phyloP scores from a whole-genome alignment of 345 rosid genomes.

The Brassica carinata region DNA sequence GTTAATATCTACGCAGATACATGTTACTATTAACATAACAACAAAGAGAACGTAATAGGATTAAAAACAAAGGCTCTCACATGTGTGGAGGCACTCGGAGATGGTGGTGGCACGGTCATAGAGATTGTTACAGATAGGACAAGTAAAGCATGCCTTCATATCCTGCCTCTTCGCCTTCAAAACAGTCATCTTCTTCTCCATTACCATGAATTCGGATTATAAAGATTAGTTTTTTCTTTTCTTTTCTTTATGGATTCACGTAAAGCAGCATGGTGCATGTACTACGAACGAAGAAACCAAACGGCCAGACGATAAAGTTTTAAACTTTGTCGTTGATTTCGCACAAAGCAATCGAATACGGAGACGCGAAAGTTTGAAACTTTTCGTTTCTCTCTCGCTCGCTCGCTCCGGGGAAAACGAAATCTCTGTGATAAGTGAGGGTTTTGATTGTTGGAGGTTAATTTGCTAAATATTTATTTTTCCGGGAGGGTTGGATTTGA shows the following conservation, averaged over 20 bases:
- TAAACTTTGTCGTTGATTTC: neutral
- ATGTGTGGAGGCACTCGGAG: slow-evolving; percentile 30
- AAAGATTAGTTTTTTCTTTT: neutral
- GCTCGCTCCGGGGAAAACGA: neutral
- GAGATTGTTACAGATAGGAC: slow-evolving; percentile 23
- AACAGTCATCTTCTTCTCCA: neutral
- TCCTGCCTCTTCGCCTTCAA: neutral
- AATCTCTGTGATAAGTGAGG: slow-evolving; percentile 11
- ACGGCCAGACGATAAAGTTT: neutral
- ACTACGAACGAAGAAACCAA: slow-evolving; percentile 3
- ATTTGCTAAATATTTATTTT: neutral
- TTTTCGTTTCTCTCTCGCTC: slow-evolving; percentile 4
- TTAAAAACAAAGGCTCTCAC: slow-evolving; percentile 12
- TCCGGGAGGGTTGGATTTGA: neutral
- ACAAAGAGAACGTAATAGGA: neutral
- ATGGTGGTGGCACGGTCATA: slow-evolving; percentile 21
- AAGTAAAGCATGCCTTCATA: neutral
- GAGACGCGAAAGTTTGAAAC: neutral
- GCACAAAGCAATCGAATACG: neutral
- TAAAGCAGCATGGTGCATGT: slow-evolving; percentile 36
- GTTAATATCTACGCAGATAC: neutral
- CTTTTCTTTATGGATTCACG: slow-evolving; percentile 48
- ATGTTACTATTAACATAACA: neutral
- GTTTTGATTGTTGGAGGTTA: slow-evolving; percentile 25
- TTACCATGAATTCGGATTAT: neutral